A percentile compares a stretch with the other conserved stretches of the same genome.
Conservation (phyloP, 179 eudicot species). For the Silene coronaria region DNA sequence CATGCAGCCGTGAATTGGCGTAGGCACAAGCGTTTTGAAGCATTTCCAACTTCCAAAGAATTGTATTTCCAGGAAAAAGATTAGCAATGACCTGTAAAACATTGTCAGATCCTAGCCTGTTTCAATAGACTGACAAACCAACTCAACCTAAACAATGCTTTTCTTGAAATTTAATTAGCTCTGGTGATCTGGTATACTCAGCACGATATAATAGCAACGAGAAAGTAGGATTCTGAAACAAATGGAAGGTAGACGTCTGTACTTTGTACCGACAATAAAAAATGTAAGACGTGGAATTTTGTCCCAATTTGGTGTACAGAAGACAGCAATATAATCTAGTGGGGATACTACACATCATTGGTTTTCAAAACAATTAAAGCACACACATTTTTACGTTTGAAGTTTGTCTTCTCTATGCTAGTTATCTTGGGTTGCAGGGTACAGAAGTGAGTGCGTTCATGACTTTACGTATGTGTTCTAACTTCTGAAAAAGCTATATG, state of each 20-base stretch:
- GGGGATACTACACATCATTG: neutral
- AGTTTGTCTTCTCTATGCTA: neutral
- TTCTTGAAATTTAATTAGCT: neutral
- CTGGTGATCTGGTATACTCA: neutral
- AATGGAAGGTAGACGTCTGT: neutral
- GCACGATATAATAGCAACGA: neutral
- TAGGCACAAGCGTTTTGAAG: constrained; percentile 45
- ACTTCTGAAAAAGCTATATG: too few species aligned
- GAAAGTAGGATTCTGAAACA: neutral
- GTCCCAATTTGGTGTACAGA: too few species aligned
- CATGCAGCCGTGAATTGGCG: constrained; percentile 60
- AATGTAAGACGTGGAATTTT: neutral
- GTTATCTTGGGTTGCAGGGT: neutral
- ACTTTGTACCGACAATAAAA: neutral
- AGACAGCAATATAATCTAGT: neutral
- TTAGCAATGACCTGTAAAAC: constrained; percentile 41
- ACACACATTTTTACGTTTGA: neutral
- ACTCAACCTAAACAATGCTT: neutral
- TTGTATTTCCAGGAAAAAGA: constrained; percentile 35
- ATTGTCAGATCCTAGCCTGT: constrained; percentile 10
- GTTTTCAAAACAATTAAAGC: neutral
- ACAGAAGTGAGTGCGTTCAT: neutral
- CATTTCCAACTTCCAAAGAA: constrained; percentile 58
- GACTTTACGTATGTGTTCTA: too few species aligned
- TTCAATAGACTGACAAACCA: constrained; percentile 1